Conservation (phyloP, 2,329 filamentous ascomycete genomes). For the Coleophoma eucalyptorum region DNA sequence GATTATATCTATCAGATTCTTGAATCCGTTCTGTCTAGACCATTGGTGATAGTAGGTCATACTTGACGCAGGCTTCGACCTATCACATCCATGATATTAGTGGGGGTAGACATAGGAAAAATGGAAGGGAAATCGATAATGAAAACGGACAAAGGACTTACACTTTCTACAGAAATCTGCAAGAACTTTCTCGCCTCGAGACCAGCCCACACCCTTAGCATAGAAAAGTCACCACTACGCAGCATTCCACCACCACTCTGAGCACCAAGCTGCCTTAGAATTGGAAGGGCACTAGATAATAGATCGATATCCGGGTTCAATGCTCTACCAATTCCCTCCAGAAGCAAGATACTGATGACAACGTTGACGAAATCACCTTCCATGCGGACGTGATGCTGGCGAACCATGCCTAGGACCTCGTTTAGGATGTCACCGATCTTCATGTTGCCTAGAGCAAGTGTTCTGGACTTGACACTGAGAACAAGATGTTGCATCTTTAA, state of each 20-base stretch:
- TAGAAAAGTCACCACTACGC: conserved; percentile 71
- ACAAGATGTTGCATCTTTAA: conserved; percentile 97
- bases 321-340: conserved; percentile 89
- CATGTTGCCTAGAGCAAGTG: conserved; percentile 87
- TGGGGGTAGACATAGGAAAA: conserved; percentile 1
- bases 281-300: conserved; percentile 81
- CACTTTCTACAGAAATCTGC: conserved; percentile 85
- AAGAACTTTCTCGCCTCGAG: conserved; percentile 85
- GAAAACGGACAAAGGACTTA: conserved; percentile 38
- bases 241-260: conserved; percentile 69
- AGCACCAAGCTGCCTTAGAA: conserved; percentile 81
- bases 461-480: conserved; percentile 82
- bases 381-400: conserved; percentile 84
- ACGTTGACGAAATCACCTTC: conserved; percentile 99
- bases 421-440: conserved; percentile 95
- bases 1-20: no score
- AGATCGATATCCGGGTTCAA: conserved; percentile 86
- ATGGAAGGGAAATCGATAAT: no score
- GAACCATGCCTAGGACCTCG: conserved; percentile 87
- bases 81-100: conserved; percentile 1
- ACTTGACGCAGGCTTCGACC: conserved; percentile 13
- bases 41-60: conserved; percentile 76
- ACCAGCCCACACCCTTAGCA: conserved; percentile 89
- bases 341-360: conserved; percentile 85
- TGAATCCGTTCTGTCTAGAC: conserved; percentile 43